A percentile compares a stretch with the other conserved stretches of the same genome.
Conservation (phyloP, 1,139 yeast genomes). For the Magnusiomyces suaveolens region DNA sequence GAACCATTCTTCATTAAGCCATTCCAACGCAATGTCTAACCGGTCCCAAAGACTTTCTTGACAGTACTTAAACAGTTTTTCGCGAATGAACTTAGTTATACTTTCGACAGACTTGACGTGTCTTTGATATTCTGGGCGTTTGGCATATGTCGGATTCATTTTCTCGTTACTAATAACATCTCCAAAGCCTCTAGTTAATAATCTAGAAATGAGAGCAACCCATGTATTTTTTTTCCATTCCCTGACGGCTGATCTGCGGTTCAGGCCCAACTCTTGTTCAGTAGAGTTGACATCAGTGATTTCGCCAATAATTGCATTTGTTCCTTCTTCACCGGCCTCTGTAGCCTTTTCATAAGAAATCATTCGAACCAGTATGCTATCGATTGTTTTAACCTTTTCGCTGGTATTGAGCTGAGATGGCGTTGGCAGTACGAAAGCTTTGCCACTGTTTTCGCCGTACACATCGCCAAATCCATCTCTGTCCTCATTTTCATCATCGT, state of each 20-base stretch:
- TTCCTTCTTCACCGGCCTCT: constrained; percentile 1
- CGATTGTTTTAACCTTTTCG: constrained; percentile 23
- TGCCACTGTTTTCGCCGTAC: constrained; percentile 14
- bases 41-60: constrained; percentile 63
- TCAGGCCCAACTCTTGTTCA: not conserved
- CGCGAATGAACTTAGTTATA: constrained; percentile 49
- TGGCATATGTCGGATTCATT: not conserved
- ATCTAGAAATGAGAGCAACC: constrained; percentile 63
- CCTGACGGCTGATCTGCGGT: constrained; percentile 18
- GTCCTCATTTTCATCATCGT: constrained; percentile 23
- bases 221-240: constrained; percentile 68
- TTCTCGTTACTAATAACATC: not conserved
- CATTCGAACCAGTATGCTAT: constrained; percentile 25
- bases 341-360: constrained; percentile 22
- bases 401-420: constrained; percentile 33
- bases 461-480: constrained; percentile 3
- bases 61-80: constrained; percentile 61
- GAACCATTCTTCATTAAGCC: constrained; percentile 97
- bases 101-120: constrained; percentile 1
- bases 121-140: not conserved
- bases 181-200: constrained; percentile 70
- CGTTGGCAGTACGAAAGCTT: constrained; percentile 45
- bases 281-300: not conserved
- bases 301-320: not conserved
- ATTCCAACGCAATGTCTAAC: constrained; percentile 71